A percentile compares a stretch with the other conserved stretches of the same genome.
These are phyloP conservation scores for Tolypocladium endophyticum DNA, from an alignment of 2,329 filamentous ascomycete species.

Conservation along the genomic window DNA sequence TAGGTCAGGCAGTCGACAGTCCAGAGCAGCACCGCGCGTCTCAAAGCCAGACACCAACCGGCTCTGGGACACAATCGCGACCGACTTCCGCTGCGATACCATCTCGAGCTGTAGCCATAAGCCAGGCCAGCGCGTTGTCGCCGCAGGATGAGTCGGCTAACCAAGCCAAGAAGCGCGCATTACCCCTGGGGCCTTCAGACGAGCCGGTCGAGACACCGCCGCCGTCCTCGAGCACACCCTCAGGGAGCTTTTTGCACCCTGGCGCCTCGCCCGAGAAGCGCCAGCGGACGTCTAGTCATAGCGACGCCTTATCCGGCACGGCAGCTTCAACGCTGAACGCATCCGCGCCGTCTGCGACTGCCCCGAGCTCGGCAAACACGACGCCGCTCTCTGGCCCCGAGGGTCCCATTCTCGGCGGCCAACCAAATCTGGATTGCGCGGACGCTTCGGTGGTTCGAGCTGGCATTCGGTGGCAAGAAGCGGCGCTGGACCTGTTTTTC, in stretches of 20 bases:
- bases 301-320: conserved; percentile 4
- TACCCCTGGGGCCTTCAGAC: conserved; percentile 10
- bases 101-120: conserved; percentile 24
- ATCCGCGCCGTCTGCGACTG: neutral
- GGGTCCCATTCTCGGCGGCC: neutral
- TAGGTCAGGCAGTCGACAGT: conserved; percentile 13
- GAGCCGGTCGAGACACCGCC: conserved; percentile 12
- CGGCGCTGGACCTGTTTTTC: conserved; percentile 49
- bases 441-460: conserved; percentile 28
- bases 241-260: conserved; percentile 19
- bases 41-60: conserved; percentile 17
- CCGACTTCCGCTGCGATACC: conserved; percentile 24
- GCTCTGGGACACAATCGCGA: conserved; percentile 13
- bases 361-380: conserved; percentile 1
- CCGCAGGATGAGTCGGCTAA: conserved; percentile 41
- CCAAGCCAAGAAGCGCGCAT: conserved; percentile 31
- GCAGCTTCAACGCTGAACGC: neutral
- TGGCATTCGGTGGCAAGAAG: conserved; percentile 42
- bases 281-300: conserved; percentile 18
- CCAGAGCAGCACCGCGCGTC: conserved; percentile 14
- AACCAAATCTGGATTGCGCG: conserved; percentile 24
- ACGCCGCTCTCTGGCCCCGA: neutral
- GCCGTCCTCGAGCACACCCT: conserved; percentile 18
- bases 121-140: conserved; percentile 36
- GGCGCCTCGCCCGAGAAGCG: conserved; percentile 20